phyloP scores from a whole-genome alignment of 495 filamentous ascomycete genomes.

The Podospora appendiculata region DNA sequence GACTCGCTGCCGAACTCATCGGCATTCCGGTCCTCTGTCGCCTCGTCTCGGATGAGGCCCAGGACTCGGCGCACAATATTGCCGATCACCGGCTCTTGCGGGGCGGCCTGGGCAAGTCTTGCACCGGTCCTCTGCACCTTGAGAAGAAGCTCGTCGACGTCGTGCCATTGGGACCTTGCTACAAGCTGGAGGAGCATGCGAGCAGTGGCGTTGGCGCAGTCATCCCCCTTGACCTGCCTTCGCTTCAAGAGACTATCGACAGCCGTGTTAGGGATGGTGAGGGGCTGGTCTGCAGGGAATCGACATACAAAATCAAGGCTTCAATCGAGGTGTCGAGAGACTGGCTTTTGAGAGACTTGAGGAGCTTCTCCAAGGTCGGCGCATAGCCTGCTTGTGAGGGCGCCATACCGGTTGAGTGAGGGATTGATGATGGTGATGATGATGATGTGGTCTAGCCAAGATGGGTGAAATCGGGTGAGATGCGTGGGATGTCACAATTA shows the following conservation, averaged over 20 bases:
- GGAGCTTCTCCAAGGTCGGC: conserved; percentile 65
- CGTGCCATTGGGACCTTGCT: conserved; percentile 58
- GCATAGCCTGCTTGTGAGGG: conserved; percentile 39
- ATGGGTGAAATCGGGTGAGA: too few species aligned
- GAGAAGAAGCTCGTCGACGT: conserved; percentile 68
- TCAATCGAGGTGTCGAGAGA: conserved; percentile 75
- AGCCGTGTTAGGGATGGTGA: background rate
- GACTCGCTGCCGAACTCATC: conserved; percentile 45
- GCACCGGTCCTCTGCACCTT: conserved; percentile 69
- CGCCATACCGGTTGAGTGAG: conserved; percentile 24
- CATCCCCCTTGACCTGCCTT: conserved; percentile 77
- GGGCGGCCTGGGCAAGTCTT: conserved; percentile 70
- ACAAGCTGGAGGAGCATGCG: conserved; percentile 80
- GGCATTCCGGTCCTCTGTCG: conserved; percentile 68
- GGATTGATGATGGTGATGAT: background rate
- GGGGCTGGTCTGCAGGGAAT: background rate
- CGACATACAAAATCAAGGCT: conserved; percentile 64
- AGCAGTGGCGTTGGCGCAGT: conserved; percentile 85
- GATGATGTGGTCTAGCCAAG: too few species aligned
- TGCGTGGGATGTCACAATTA: too few species aligned
- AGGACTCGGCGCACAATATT: conserved; percentile 89
- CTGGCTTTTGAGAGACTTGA: conserved; percentile 64
- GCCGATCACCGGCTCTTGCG: conserved; percentile 81
- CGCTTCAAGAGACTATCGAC: conserved; percentile 69
- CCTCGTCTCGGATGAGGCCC: conserved; percentile 85